phyloP scores from a whole-genome alignment of 1,139 yeast genomes.

The Magnusiomyces fungicola region DNA sequence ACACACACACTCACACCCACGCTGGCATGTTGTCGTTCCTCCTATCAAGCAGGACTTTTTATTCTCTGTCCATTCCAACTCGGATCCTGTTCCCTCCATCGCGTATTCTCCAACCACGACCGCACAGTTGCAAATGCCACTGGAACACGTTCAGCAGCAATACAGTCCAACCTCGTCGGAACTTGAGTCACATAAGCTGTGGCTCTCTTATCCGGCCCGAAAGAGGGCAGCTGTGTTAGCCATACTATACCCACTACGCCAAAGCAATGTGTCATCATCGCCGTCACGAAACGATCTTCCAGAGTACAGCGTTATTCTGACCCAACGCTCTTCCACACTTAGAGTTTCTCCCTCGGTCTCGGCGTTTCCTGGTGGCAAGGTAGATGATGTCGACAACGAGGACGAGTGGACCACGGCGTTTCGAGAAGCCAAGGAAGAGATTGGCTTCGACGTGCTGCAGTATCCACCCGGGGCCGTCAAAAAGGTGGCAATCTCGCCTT shows the following conservation, averaged over 20 bases:
- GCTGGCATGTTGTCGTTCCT: too few relatives aligned
- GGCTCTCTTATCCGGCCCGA: slow-evolving; percentile 46
- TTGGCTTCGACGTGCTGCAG: slow-evolving; percentile 54
- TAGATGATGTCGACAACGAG: slow-evolving; percentile 41
- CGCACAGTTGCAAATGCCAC: too few relatives aligned
- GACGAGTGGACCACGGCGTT: slow-evolving; percentile 65
- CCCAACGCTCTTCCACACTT: slow-evolving; percentile 62
- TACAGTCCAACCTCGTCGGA: too few relatives aligned
- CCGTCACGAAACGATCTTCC: too few relatives aligned
- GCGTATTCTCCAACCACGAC: too few relatives aligned
- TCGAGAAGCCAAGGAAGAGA: slow-evolving; percentile 78
- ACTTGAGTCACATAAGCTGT: slow-evolving; percentile 27
- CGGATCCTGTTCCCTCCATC: too few relatives aligned
- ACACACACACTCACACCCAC: too few relatives aligned
- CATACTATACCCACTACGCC: slow-evolving; percentile 41
- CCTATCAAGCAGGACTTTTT: too few relatives aligned
- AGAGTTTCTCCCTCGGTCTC: slow-evolving; percentile 76
- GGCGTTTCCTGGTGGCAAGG: slow-evolving; percentile 86
- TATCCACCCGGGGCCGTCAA: slow-evolving; percentile 38
- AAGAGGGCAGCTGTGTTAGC: slow-evolving; percentile 68
- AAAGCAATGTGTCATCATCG: slow-evolving; percentile 32
- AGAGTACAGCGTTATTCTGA: slow-evolving; percentile 62
- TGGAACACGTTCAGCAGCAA: too few relatives aligned
- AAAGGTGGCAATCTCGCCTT: slow-evolving; percentile 52
- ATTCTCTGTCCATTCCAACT: too few relatives aligned